These are phyloP conservation scores for Stephanocyclus meneghinianus DNA, from an alignment of 352 stramenopile species.

Conservation along the genomic window DNA sequence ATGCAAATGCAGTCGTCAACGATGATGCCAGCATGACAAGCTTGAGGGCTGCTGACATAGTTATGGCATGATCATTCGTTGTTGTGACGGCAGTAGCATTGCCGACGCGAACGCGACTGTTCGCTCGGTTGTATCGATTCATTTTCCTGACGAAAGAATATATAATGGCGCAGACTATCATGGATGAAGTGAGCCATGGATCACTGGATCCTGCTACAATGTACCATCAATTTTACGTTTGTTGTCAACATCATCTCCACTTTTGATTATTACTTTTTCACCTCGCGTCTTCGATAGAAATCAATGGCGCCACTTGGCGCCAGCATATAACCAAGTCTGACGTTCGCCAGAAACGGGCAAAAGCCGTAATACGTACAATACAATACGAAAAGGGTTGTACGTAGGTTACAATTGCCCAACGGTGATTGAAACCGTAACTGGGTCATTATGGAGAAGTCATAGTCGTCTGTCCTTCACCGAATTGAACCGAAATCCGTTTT, in stretches of 20 bases:
- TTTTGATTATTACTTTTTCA: no score
- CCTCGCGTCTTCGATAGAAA: not conserved
- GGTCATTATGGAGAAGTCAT: no score
- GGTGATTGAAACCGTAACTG: no score
- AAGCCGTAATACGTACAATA: no score
- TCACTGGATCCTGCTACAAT: not conserved
- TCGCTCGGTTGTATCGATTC: not conserved
- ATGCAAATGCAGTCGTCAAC: slow-evolving; percentile 1
- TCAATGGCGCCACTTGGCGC: not conserved
- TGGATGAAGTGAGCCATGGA: not conserved
- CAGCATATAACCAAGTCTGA: no score
- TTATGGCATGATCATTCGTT: no score
- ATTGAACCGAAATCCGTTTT: not conserved
- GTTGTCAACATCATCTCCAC: not conserved
- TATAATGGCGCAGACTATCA: not conserved
- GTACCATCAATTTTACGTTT: not conserved
- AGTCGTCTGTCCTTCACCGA: not conserved
- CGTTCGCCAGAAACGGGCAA: no score
- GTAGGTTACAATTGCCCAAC: no score
- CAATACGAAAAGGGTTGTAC: no score
- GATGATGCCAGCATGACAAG: not conserved
- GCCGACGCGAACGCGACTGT: not conserved
- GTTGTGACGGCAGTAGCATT: not conserved
- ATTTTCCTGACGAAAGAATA: not conserved
- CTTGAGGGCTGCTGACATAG: not conserved